These are phyloP conservation scores for Naganishia antarctica DNA, from an alignment of 768 basidiomycete species.

Conservation along the genomic window DNA sequence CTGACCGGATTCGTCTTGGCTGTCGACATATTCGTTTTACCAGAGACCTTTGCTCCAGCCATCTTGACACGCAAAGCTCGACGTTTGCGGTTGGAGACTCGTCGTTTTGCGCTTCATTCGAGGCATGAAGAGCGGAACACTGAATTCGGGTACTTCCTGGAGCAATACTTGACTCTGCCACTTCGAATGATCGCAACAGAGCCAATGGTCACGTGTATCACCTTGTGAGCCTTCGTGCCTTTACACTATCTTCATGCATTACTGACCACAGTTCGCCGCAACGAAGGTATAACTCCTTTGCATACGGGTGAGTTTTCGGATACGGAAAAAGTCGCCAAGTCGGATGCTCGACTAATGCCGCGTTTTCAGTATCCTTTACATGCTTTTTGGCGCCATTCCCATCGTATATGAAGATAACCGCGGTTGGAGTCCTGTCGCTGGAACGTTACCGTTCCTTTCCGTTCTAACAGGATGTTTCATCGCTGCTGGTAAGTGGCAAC, in stretches of 20 bases:
- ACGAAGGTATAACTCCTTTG: conserved; percentile 34
- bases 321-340: not conserved
- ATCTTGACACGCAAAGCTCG: conserved; percentile 47
- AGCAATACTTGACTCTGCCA: conserved; percentile 42
- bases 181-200: conserved; percentile 43
- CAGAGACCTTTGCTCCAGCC: conserved; percentile 48
- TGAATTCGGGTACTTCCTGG: conserved; percentile 40
- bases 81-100: conserved; percentile 37
- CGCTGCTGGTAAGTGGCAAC: conserved; percentile 34
- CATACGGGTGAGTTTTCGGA: conserved; percentile 22
- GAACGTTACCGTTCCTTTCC: conserved; percentile 44
- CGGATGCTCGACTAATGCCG: not conserved
- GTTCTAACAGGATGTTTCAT: conserved; percentile 45
- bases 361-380: conserved; percentile 26
- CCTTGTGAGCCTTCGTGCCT: conserved; percentile 25
- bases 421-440: conserved; percentile 44
- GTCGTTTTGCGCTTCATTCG: conserved; percentile 44
- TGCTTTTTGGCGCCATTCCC: conserved; percentile 37
- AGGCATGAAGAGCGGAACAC: conserved; percentile 44
- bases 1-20: conserved; percentile 38
- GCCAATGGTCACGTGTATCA: conserved; percentile 41
- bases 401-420: conserved; percentile 41
- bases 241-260: not conserved
- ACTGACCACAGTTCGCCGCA: not conserved
- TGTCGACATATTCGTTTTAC: conserved; percentile 40